Evolutionary conservation across 2,329 filamentous ascomycete species (phyloP), one percentile per base, ranked within the genome.

Genomic region (Plenodomus lindquistii): DNA sequence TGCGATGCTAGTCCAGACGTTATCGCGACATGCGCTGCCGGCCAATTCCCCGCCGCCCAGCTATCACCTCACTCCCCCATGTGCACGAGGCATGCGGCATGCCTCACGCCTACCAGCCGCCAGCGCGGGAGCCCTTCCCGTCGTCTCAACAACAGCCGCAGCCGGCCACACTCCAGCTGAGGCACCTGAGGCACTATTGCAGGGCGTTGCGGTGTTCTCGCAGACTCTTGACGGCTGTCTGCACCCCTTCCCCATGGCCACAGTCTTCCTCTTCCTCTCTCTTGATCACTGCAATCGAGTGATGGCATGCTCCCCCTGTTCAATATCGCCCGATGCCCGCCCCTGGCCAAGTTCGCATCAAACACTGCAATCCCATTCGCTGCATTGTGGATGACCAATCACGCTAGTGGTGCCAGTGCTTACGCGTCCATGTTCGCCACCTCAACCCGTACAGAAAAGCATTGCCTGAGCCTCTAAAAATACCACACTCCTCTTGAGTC

Each of bases 41-140:
- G 42, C 48, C 57, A 47, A 62, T 59, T 57, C 60, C 59, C 40
- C 40, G 20, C 22, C 46, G 44, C 46, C 41, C 48, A 47, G 58
- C 56, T 58, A 62, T 58, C 52, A 48, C 46, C 41, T 46, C 44
- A 18, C 46, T 49, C 18, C n/a, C n/a, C 27, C 27, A 15, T 31
- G 6, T 31, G 27, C 27, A 31, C 15, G 44, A 49, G 57, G 55
- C 60, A 63, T 60, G 36, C 42, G 48, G 40, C 43, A 56, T 57
- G 53, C 46, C 51, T 38, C 46, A 54, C 46, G 40, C 34, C 42
- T 45, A 46, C 52, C 46, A 41, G 50, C 57, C 45, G 45, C 37
- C 27, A 36, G 11, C 17, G 7, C 27, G 48, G 43, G 13, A 29
- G 10, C 21, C 4, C 27, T 40, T 36, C 37, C 50, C 48, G 51